A percentile compares a stretch with the other conserved stretches of the same genome.
Conservation (phyloP, 2,329 filamentous ascomycete species). For the Cercospora zeae-maydis region DNA sequence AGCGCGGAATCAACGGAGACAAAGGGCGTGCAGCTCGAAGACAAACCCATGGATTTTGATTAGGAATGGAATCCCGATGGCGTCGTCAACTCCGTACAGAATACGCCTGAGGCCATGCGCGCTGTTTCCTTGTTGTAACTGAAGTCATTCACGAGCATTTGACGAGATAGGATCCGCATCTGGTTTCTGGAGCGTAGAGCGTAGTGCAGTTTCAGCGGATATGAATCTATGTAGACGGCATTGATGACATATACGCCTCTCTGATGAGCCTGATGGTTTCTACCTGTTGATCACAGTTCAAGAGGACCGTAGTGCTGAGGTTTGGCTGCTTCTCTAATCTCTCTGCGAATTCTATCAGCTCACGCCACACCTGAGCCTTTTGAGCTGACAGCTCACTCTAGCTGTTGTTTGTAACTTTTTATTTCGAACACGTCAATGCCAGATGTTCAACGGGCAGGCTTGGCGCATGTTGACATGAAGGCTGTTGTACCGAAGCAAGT, state of each 20-base stretch:
- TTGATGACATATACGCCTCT: neutral
- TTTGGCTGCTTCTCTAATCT: too few relatives aligned
- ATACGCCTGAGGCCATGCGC: neutral
- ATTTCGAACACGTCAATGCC: too few relatives aligned
- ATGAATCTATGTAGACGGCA: neutral
- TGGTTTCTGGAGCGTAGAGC: neutral
- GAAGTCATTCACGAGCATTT: neutral
- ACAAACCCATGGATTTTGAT: slow-evolving; percentile 72
- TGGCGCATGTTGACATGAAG: too few relatives aligned
- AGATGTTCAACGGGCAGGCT: too few relatives aligned
- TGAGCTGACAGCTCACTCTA: too few relatives aligned
- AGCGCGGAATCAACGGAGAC: slow-evolving; percentile 24
- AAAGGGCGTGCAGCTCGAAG: slow-evolving; percentile 64
- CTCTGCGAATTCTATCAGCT: too few relatives aligned
- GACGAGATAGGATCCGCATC: neutral
- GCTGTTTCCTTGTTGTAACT: slow-evolving; percentile 1
- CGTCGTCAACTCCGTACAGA: slow-evolving; percentile 2
- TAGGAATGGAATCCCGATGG: slow-evolving; percentile 38
- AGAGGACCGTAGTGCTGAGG: too few relatives aligned
- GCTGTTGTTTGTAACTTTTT: too few relatives aligned
- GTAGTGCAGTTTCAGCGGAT: neutral
- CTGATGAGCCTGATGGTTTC: too few relatives aligned
- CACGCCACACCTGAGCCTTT: too few relatives aligned
- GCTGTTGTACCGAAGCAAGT: too few relatives aligned
- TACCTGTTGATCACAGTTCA: too few relatives aligned